These are phyloP conservation scores for Umbelopsis sp. DNA, from an alignment of 192 early-diverging fungal genomes.

Conservation along the genomic window DNA sequence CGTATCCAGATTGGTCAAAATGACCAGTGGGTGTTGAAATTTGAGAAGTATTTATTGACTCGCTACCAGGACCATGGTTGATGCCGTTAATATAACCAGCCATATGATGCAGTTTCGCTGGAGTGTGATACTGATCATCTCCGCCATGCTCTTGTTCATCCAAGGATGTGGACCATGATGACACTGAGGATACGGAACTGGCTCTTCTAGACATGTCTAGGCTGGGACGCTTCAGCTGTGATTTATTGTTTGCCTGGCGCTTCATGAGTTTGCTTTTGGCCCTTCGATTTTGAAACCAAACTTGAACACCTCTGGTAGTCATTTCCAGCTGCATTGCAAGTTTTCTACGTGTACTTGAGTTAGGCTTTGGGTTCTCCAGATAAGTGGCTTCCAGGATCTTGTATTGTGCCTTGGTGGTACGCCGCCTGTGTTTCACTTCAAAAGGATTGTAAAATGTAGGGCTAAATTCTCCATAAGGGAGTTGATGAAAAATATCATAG, in stretches of 20 bases:
- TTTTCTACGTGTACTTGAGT: conserved; percentile 4
- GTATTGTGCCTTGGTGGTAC: conserved; percentile 15
- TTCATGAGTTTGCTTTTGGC: neutral
- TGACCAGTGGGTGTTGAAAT: no score
- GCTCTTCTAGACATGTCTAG: neutral
- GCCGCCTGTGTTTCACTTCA: conserved; percentile 8
- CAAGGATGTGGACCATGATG: no score
- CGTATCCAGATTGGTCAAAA: no score
- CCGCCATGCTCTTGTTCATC: no score
- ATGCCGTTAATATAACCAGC: no score
- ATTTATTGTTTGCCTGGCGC: neutral
- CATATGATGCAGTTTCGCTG: no score
- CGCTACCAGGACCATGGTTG: no score
- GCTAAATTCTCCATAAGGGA: conserved; percentile 4
- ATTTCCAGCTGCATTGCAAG: neutral
- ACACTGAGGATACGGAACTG: neutral
- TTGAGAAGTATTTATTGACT: no score
- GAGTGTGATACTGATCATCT: no score
- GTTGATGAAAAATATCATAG: conserved; percentile 1
- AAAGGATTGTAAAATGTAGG: conserved; percentile 17
- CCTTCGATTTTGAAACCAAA: conserved; percentile 18
- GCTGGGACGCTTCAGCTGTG: neutral
- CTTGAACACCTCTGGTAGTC: conserved; percentile 10
- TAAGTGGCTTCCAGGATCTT: neutral
- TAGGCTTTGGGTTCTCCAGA: conserved; percentile 5